A percentile compares a stretch with the other conserved stretches of the same genome.
These are phyloP conservation scores for Magnaporthiopsis incrustans DNA, from an alignment of 2,329 filamentous ascomycete species.

Conservation along the genomic window DNA sequence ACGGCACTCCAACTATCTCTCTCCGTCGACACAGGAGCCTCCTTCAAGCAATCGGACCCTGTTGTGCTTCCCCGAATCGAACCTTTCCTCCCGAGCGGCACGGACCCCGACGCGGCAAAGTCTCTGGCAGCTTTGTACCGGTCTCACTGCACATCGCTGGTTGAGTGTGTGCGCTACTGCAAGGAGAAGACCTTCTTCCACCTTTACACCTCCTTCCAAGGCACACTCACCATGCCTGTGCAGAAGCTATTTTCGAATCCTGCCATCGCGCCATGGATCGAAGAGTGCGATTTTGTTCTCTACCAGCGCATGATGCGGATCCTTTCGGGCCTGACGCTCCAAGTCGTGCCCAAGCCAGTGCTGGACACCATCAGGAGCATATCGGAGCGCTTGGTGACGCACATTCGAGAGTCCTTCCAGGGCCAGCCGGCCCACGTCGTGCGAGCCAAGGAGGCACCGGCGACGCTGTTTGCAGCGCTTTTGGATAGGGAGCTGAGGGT, in stretches of 20 bases:
- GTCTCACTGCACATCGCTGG: constrained; percentile 88
- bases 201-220: constrained; percentile 89
- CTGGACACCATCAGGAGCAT: constrained; percentile 83
- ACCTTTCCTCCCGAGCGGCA: constrained; percentile 69
- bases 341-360: constrained; percentile 83
- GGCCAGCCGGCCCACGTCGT: constrained; percentile 80
- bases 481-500: constrained; percentile 83
- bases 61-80: constrained; percentile 82
- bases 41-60: constrained; percentile 56
- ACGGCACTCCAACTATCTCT: constrained; percentile 54
- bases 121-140: constrained; percentile 83
- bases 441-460: constrained; percentile 78
- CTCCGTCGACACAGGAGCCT: constrained; percentile 45
- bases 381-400: constrained; percentile 68
- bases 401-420: constrained; percentile 79
- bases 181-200: constrained; percentile 96
- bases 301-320: constrained; percentile 97
- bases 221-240: constrained; percentile 91
- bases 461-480: constrained; percentile 78
- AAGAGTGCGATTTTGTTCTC: constrained; percentile 89
- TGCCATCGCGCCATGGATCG: constrained; percentile 82
- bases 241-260: constrained; percentile 83
- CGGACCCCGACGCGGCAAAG: constrained; percentile 79
- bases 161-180: constrained; percentile 93
- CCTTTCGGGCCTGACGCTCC: constrained; percentile 77